phyloP scores from a whole-genome alignment of 1,284 basidiomycete genomes.

The Ceratobasidium sp. region DNA sequence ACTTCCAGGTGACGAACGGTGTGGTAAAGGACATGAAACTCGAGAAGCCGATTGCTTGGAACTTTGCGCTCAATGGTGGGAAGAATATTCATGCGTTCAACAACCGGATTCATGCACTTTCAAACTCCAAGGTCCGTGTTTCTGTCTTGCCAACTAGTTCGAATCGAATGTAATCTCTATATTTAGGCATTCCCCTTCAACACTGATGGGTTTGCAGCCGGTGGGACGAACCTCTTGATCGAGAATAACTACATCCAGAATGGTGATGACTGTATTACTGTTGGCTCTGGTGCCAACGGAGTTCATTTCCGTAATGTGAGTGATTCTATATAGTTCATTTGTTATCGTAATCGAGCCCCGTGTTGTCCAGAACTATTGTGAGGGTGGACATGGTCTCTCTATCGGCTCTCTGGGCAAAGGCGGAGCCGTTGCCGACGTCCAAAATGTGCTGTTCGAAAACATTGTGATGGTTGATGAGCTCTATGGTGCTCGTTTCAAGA shows the following conservation, averaged over 20 bases:
- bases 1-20: slow-evolving; percentile 55
- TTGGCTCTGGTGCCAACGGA: slow-evolving; percentile 63
- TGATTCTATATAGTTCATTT: too few species aligned
- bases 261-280: slow-evolving; percentile 68
- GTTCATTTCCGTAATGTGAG: slow-evolving; percentile 59
- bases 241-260: slow-evolving; percentile 65
- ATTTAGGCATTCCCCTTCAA: slow-evolving; percentile 66
- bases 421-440: slow-evolving; percentile 61
- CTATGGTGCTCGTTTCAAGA: slow-evolving; percentile 71
- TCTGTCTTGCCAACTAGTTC: not conserved
- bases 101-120: slow-evolving; percentile 62
- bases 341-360: too few species aligned
- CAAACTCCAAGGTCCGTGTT: slow-evolving; percentile 50
- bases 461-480: slow-evolving; percentile 61
- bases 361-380: slow-evolving; percentile 44
- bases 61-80: slow-evolving; percentile 59
- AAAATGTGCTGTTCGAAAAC: slow-evolving; percentile 66
- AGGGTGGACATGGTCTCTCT: slow-evolving; percentile 66
- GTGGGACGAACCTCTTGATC: slow-evolving; percentile 63
- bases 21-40: slow-evolving; percentile 65
- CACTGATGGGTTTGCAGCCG: slow-evolving; percentile 68
- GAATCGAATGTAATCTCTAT: not conserved
- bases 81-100: slow-evolving; percentile 61
- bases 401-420: slow-evolving; percentile 65
- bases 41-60: slow-evolving; percentile 69